Evolutionary conservation across 2,329 filamentous ascomycete genomes (phyloP).

Genomic region (Fusarium sp.): DNA sequence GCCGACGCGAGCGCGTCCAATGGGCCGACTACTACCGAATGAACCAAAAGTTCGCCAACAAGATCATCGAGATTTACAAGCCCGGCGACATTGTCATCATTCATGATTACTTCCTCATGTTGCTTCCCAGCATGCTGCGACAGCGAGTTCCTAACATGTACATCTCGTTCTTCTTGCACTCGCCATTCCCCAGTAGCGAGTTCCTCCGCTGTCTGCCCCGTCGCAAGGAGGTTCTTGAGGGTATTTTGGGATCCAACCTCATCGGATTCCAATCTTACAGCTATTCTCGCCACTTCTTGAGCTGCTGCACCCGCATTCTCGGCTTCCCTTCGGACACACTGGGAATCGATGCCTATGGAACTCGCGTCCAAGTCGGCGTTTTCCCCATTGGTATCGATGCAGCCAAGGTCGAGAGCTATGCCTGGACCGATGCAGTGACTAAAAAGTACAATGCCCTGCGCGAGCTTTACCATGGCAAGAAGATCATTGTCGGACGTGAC

Average conservation of each 20-base stretch:
- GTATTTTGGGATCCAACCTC: conserved; percentile 91
- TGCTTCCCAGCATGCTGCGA: conserved; percentile 89
- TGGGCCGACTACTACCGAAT: conserved; percentile 95
- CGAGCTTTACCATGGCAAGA: conserved; percentile 87
- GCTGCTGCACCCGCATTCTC: conserved; percentile 91
- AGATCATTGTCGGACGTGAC: conserved; percentile 95
- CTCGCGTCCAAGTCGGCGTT: conserved; percentile 90
- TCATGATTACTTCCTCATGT: conserved; percentile 93
- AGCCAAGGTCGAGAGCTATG: conserved; percentile 80
- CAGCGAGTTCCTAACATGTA: conserved; percentile 91
- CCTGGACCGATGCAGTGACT: conserved; percentile 79
- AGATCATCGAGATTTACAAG: conserved; percentile 89
- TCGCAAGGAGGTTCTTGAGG: conserved; percentile 91
- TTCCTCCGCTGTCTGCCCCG: conserved; percentile 91
- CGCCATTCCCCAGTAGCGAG: conserved; percentile 96
- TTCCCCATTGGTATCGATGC: conserved; percentile 97
- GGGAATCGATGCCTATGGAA: conserved; percentile 90
- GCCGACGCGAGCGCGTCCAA: conserved; percentile 82
- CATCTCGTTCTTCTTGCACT: conserved; percentile 94
- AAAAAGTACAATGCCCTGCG: conserved; percentile 81
- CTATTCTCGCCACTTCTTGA: conserved; percentile 94
- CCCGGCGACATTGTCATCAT: conserved; percentile 93
- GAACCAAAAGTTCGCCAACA: conserved; percentile 93
- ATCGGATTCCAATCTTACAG: conserved; percentile 96
- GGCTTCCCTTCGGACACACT: conserved; percentile 90